Conservation (phyloP, 768 basidiomycete genomes). For the Amanita pseudoporphyria region DNA sequence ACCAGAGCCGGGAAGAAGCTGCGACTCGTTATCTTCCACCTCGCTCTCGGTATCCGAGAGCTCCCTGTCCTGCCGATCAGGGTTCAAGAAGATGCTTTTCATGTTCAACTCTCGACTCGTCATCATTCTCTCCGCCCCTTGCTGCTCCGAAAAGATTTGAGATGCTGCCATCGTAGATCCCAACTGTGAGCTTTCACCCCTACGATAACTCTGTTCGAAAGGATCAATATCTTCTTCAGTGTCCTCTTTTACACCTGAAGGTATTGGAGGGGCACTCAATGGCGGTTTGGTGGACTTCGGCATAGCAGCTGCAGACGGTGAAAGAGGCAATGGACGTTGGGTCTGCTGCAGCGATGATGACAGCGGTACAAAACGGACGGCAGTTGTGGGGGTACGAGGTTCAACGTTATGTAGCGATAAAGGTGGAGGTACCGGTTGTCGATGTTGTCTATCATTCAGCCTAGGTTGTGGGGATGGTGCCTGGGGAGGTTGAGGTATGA, state of each 20-base stretch:
- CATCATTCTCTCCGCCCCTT: constrained; percentile 19
- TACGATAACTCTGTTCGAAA: constrained; percentile 25
- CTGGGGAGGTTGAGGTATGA: constrained; percentile 8
- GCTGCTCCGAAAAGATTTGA: constrained; percentile 9
- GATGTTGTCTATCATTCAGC: neutral
- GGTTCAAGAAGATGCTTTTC: constrained; percentile 28
- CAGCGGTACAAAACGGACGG: constrained; percentile 7
- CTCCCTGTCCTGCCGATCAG: constrained; percentile 3
- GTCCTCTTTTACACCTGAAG: constrained; percentile 6
- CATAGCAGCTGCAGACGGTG: constrained; percentile 5
- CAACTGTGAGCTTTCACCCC: constrained; percentile 14
- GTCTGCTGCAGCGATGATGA: constrained; percentile 7
- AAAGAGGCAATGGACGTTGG: constrained; percentile 7
- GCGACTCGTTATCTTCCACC: constrained; percentile 19
- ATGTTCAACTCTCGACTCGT: constrained; percentile 32
- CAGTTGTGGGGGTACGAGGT: constrained; percentile 10
- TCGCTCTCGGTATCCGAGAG: constrained; percentile 14
- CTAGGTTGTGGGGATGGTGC: constrained; percentile 3
- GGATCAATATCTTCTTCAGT: constrained; percentile 30
- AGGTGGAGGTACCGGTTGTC: constrained; percentile 3
- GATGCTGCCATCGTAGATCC: neutral
- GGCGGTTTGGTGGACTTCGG: neutral
- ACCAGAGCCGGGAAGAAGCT: constrained; percentile 30
- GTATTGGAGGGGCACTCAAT: constrained; percentile 4
- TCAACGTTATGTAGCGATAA: constrained; percentile 10